These are phyloP conservation scores for Starmerella apis DNA, from an alignment of 805 yeast species.

Conservation along the genomic window DNA sequence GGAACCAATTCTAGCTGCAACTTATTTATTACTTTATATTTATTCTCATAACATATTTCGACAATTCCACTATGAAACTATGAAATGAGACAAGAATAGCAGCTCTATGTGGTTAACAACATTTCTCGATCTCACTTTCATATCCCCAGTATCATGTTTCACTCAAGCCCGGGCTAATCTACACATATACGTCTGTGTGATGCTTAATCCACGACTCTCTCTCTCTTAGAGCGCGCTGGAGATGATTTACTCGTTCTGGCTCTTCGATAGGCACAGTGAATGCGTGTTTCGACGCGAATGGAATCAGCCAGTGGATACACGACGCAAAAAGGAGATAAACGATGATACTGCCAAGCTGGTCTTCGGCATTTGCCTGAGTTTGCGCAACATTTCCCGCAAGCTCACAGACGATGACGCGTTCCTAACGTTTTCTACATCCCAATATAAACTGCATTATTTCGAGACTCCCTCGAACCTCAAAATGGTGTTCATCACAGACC, in stretches of 20 bases:
- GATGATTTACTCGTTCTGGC: constrained; percentile 68
- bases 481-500: constrained; percentile 65
- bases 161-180: no score
- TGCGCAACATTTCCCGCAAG: constrained; percentile 63
- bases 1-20: not conserved
- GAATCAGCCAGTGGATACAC: constrained; percentile 32
- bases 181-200: no score
- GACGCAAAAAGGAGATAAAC: constrained; percentile 6
- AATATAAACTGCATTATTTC: constrained; percentile 65
- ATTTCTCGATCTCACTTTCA: no score
- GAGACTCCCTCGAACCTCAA: constrained; percentile 74
- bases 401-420: constrained; percentile 34
- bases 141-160: no score
- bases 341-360: constrained; percentile 69
- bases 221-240: not conserved
- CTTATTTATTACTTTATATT: not conserved
- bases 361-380: constrained; percentile 74
- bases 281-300: constrained; percentile 77
- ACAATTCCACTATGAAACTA: no score
- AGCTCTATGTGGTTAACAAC: no score
- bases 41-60: not conserved
- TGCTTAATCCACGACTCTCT: not conserved
- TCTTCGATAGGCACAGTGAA: constrained; percentile 84
- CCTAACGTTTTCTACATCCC: constrained; percentile 42
- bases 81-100: no score